These are phyloP conservation scores for Mycena chlorophos DNA, from an alignment of 768 basidiomycete genomes.

Conservation along the genomic window DNA sequence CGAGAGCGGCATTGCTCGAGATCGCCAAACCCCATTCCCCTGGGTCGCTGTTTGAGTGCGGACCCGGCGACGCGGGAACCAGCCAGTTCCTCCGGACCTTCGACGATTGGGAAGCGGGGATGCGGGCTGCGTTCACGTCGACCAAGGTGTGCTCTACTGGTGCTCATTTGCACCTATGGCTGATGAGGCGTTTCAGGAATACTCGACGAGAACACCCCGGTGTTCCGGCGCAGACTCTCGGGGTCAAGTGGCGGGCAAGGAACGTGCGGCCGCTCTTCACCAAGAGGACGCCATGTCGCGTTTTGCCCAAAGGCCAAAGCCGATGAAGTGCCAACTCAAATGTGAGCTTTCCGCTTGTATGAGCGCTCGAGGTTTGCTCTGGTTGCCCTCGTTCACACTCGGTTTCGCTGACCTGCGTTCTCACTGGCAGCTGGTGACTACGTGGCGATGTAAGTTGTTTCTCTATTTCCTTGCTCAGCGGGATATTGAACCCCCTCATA, in stretches of 20 bases:
- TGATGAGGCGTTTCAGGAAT: conserved; percentile 28
- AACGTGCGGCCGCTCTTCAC: conserved; percentile 36
- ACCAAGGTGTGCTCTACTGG: conserved; percentile 27
- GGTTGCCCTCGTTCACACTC: background rate
- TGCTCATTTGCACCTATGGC: background rate
- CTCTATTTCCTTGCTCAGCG: background rate
- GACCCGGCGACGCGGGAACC: conserved; percentile 43
- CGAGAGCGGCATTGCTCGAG: too few relatives aligned
- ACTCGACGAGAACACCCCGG: conserved; percentile 27
- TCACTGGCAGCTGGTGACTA: conserved; percentile 46
- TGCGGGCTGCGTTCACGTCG: conserved; percentile 42
- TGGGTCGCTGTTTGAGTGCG: conserved; percentile 39
- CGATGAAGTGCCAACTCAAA: conserved; percentile 44
- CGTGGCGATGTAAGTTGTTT: conserved; percentile 38
- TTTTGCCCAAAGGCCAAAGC: conserved; percentile 40
- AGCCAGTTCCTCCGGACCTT: conserved; percentile 45
- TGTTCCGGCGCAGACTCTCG: conserved; percentile 22
- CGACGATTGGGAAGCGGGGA: conserved; percentile 40
- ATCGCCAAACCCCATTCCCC: too few relatives aligned
- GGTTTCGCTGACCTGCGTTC: background rate
- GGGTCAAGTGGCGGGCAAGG: conserved; percentile 34
- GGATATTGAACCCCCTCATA: conserved; percentile 8
- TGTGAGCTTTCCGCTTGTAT: conserved; percentile 40
- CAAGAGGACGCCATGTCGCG: conserved; percentile 36
- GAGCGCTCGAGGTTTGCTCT: conserved; percentile 30